Evolutionary conservation across 2,329 filamentous ascomycete genomes (phyloP), one percentile per base, ranked within the genome.

Genomic region (Orbilia oligospora): DNA sequence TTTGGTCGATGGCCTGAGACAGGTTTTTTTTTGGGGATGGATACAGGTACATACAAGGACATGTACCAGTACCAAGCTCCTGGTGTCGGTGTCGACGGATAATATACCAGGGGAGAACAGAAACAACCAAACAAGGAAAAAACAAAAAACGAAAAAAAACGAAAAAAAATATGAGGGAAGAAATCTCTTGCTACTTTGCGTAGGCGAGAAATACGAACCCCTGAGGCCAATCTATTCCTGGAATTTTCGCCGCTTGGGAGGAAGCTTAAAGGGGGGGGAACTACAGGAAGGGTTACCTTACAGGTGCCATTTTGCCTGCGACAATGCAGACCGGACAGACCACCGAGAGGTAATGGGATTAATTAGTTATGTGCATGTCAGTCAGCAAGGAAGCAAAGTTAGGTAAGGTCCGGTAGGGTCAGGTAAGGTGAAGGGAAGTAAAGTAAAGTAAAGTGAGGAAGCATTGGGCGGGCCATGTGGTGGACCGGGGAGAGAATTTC

Each of bases 191-290:
- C 67, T 53, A 63, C 53, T 71, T 71, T 63, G 67, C 67, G 67
- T 64, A 69, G 65, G 71, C 63, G 65, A 65, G 55, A 53, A 58
- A 76, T 30, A 64, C 67, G 55, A 66, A 68, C 73, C 73, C 73
- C 73, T 77, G 73, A 77, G 68, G 67, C 73, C 73, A 77, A 67
- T 71, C 73, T 77, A 77, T 77, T 77, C 73, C 73, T 77, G 73
- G 73, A 77, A 71, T 71, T 48, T 71, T 71, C 58, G 72, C 66
- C 72, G 66, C 58, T 66, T 14, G 38, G 12, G 36, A 33, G 46
- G 56, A 53, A 77, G 36, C n/a, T 30, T 53, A 38, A 67, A 49
- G 22, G 53, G 30, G 58, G 49, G 58, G n/a, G n/a, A n/a, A n/a
- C n/a, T n/a, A n/a, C n/a, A n/a, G n/a, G n/a, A n/a, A n/a, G n/a